Percentiles rank a stretch among this genome's conserved stretches.
Evolutionary conservation across 1,139 yeast genomes (phyloP).

Genomic region (Saccharomycopsis hybrid): DNA sequence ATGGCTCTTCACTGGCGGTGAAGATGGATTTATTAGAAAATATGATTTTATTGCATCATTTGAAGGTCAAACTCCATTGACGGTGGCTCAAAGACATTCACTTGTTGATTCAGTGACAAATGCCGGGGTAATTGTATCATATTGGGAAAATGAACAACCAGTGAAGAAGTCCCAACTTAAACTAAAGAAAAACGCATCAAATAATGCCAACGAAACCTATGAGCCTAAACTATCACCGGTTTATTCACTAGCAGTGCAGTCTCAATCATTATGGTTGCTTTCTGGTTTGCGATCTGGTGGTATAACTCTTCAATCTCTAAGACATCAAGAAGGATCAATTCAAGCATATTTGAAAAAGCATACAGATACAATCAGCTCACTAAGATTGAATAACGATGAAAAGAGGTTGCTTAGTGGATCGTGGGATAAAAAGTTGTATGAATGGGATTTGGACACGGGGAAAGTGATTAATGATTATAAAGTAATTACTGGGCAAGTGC

Average conservation of each 20-base stretch:
- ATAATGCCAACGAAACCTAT: conserved; percentile 38
- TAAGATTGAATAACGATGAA: conserved; percentile 57
- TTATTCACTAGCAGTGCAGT: conserved; percentile 76
- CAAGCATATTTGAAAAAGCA: conserved; percentile 75
- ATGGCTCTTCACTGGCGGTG: conserved; percentile 93
- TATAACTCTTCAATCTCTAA: conserved; percentile 72
- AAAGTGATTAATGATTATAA: conserved; percentile 39
- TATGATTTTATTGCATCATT: conserved; percentile 82
- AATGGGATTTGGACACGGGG: conserved; percentile 88
- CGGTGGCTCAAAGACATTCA: conserved; percentile 88
- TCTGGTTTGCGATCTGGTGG: conserved; percentile 86
- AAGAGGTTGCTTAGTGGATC: conserved; percentile 70
- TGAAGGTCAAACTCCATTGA: conserved; percentile 83
- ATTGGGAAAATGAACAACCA: conserved; percentile 97
- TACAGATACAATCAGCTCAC: conserved; percentile 65
- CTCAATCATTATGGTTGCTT: conserved; percentile 77
- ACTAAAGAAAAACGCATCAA: conserved; percentile 38
- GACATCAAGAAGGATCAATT: conserved; percentile 77
- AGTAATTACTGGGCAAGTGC: conserved; percentile 70
- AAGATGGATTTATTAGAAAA: conserved; percentile 88
- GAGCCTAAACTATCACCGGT: conserved; percentile 78
- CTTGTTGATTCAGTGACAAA: conserved; percentile 78
- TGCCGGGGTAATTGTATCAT: conserved; percentile 76
- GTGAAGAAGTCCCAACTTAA: conserved; percentile 40
- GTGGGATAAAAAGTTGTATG: conserved; percentile 75